Base-by-base conservation (phyloP, 139 green algal genomes). In the Micractinium conductrix region DNA sequence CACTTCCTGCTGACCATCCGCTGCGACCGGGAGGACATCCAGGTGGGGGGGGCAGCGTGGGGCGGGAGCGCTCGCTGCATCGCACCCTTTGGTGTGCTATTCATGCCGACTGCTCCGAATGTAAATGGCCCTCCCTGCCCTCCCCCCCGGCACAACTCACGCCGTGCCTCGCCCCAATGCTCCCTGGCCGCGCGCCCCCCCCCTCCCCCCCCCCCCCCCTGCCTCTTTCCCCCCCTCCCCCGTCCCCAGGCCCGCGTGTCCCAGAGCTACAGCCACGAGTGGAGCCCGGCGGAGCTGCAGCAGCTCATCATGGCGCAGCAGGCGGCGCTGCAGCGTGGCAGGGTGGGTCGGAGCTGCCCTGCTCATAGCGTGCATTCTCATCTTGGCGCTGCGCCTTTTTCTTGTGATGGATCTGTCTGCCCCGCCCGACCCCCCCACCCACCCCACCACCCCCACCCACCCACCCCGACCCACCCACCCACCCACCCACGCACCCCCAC, bases 1-100 rank as follows among this genome's bases (percentile, higher is more conserved):
- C 74, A 90, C 84, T 87, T 85, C 74, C 37, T 90, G 9, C 85
- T 74, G 74, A 87, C 71, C 38, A 81, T 90, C 50, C 80, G 86
- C 37, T 78, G 40, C 45, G 86, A 90, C 73, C 60, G 81, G 5
- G 80, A 87, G 63, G 86, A 90, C 79, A 82, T 87, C n/a, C 78
- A 78, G 78, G 63, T 82, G 55, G 4, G 75, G 5, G 2, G 73
- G 10, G 7, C 45, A 28, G 44, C 17, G 6, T 26, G 44, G 26
- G 2, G 43, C 17, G 40, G n/a, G n/a, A n/a, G 70, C 21, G 37
- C 35, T 33, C 53, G 19, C 53, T 62, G 53, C 53, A 28, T n/a
- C n/a, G n/a, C 10, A 14, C n/a, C 40, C 21, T 37, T 2, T n/a
- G 58, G 28, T 16, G 58, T 24, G n/a, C 33, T 43, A 1, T 43